phyloP scores from a whole-genome alignment of 1,284 basidiomycete species.

The Tilletia indica region DNA sequence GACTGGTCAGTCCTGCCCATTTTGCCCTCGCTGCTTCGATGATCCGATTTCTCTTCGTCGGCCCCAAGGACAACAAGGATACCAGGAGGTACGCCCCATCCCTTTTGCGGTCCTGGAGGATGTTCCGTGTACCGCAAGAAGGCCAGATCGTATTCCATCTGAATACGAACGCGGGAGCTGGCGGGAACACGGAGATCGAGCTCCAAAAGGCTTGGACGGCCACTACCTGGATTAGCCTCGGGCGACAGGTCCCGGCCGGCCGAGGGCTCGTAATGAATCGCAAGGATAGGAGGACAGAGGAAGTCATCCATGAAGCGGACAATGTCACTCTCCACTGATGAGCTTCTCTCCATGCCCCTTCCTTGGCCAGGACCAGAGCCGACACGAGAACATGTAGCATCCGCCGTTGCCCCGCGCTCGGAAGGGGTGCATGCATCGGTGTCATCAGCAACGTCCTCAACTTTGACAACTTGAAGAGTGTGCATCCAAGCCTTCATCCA shows the following conservation, averaged over 20 bases:
- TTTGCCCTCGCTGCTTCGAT: background rate
- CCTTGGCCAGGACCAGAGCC: background rate
- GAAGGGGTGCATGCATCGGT: background rate
- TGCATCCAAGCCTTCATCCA: conserved; percentile 84
- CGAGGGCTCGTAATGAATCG: conserved; percentile 35
- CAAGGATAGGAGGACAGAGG: conserved; percentile 27
- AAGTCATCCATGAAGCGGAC: conserved; percentile 38
- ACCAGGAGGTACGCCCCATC: conserved; percentile 79
- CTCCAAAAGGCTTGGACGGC: conserved; percentile 59
- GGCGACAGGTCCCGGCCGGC: conserved; percentile 18
- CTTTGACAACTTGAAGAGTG: conserved; percentile 64
- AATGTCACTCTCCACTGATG: conserved; percentile 23
- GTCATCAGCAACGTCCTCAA: conserved; percentile 20
- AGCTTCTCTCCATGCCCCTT: conserved; percentile 8
- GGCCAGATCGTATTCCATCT: conserved; percentile 75
- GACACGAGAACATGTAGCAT: no score
- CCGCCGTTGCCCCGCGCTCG: background rate
- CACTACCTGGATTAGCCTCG: background rate
- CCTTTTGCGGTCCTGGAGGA: conserved; percentile 88
- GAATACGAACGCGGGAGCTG: conserved; percentile 65
- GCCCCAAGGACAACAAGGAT: conserved; percentile 57
- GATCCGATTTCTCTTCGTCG: conserved; percentile 17
- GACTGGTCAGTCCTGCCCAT: background rate
- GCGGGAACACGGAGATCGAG: conserved; percentile 68
- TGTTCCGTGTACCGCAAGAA: conserved; percentile 94